Evolutionary conservation across 75 land plant species (phyloP).

Genomic region (Adiantum capillusveneris): DNA sequence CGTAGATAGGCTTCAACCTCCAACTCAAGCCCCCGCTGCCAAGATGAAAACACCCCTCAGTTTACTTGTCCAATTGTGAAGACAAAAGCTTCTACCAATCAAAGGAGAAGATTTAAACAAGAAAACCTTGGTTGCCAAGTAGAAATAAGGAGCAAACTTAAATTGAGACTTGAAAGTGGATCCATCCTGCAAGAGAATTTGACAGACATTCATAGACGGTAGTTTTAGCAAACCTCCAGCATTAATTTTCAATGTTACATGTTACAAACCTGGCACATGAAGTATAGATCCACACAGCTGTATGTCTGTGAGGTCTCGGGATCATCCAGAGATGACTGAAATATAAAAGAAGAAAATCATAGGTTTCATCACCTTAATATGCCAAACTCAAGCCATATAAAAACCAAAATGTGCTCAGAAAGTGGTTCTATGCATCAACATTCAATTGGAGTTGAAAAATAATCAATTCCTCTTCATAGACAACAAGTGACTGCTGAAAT

Average conservation of each 20-base stretch:
- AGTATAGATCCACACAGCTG: slow-evolving; percentile 93
- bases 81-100: not conserved
- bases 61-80: no score
- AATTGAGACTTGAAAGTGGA: slow-evolving; percentile 76
- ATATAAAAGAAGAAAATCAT: not conserved
- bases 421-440: no score
- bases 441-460: no score
- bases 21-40: slow-evolving; percentile 32
- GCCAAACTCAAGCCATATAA: no score
- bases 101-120: no score
- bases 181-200: slow-evolving; percentile 64
- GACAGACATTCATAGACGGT: slow-evolving; percentile 3
- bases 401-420: no score
- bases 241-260: no score
- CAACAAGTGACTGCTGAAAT: no score
- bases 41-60: not conserved
- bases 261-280: slow-evolving; percentile 85
- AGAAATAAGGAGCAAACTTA: slow-evolving; percentile 90
- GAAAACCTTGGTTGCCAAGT: slow-evolving; percentile 81
- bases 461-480: no score
- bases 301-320: slow-evolving; percentile 48
- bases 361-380: no score
- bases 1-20: slow-evolving; percentile 87
- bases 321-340: slow-evolving; percentile 82
- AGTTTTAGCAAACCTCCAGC: no score